Conservation (phyloP, 148 eudicot species). For the Talinum fruticosum region DNA sequence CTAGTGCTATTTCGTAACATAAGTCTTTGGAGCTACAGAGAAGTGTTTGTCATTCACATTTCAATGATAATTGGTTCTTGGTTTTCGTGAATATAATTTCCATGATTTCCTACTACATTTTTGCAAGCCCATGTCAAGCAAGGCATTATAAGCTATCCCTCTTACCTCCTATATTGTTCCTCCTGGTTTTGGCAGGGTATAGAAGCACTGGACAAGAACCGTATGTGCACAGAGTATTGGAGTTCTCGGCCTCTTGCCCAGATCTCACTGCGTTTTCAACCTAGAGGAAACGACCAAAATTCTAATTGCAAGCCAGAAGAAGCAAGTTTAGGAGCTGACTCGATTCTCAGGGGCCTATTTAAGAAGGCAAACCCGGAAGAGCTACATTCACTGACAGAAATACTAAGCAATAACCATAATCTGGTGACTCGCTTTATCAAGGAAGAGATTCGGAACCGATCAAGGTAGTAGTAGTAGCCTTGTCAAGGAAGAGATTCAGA, state of each 20-base stretch:
- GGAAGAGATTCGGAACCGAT: slow-evolving; percentile 56
- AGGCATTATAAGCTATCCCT: neutral
- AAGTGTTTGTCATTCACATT: neutral
- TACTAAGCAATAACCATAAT: slow-evolving; percentile 34
- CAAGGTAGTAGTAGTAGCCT: slow-evolving; percentile 65
- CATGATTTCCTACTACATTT: neutral
- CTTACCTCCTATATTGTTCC: neutral
- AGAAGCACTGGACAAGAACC: slow-evolving; percentile 60
- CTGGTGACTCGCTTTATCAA: slow-evolving; percentile 47
- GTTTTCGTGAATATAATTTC: neutral
- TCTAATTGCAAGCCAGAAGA: slow-evolving; percentile 19
- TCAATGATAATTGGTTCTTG: too few relatives aligned
- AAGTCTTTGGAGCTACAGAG: too few relatives aligned
- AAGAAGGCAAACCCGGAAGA: slow-evolving; percentile 78
- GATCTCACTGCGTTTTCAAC: slow-evolving; percentile 43
- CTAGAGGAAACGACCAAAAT: slow-evolving; percentile 20
- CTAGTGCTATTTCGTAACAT: too few relatives aligned
- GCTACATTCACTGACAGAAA: slow-evolving; percentile 40
- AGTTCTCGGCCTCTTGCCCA: slow-evolving; percentile 58
- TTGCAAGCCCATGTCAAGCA: neutral
- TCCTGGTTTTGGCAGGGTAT: slow-evolving; percentile 44
- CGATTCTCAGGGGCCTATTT: slow-evolving; percentile 50
- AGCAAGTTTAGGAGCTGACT: slow-evolving; percentile 35
- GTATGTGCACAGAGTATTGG: slow-evolving; percentile 71
- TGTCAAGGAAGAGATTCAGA: slow-evolving; percentile 59